Percentiles rank a stretch among this genome's conserved stretches.
Evolutionary conservation across 441 rosid species (phyloP).

Genomic region (Kokia cookei): DNA sequence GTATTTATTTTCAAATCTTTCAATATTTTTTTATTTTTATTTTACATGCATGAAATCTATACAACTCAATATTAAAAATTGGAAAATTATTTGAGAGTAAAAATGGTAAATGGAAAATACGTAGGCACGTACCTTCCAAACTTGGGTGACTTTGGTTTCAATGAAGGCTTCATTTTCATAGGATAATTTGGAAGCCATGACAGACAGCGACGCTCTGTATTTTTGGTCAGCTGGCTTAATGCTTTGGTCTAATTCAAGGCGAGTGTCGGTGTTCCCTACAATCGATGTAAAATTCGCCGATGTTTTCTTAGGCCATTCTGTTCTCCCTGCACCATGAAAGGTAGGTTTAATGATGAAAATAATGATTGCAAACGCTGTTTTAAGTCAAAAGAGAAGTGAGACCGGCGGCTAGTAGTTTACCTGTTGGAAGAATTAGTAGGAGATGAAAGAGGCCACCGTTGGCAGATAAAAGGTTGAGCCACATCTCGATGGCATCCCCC

Average conservation of each 20-base stretch:
- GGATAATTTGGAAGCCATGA: constrained; percentile 71
- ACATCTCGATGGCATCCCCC: constrained; percentile 34
- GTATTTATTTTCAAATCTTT: too few species aligned
- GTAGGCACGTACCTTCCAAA: constrained; percentile 35
- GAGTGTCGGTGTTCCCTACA: constrained; percentile 33
- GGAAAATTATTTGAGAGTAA: background rate
- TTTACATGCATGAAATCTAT: too few species aligned
- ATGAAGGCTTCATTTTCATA: constrained; percentile 52
- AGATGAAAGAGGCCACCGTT: constrained; percentile 39
- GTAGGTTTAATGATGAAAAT: too few species aligned
- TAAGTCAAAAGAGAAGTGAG: too few species aligned
- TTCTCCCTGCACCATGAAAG: constrained; percentile 24
- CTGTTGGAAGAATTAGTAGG: constrained; percentile 19
- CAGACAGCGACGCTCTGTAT: constrained; percentile 45
- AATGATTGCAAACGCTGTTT: too few species aligned
- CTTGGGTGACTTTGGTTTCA: constrained; percentile 26
- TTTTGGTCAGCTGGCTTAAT: constrained; percentile 17
- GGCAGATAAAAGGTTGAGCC: constrained; percentile 44
- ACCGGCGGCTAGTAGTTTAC: background rate
- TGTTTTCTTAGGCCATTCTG: constrained; percentile 26
- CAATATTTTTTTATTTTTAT: too few species aligned
- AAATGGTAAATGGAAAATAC: background rate
- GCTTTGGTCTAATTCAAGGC: constrained; percentile 38
- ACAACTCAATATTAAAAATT: too few species aligned
- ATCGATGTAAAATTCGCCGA: constrained; percentile 42